phyloP scores from a whole-genome alignment of 495 filamentous ascomycete species.

The Beverwykella pulmonaria region DNA sequence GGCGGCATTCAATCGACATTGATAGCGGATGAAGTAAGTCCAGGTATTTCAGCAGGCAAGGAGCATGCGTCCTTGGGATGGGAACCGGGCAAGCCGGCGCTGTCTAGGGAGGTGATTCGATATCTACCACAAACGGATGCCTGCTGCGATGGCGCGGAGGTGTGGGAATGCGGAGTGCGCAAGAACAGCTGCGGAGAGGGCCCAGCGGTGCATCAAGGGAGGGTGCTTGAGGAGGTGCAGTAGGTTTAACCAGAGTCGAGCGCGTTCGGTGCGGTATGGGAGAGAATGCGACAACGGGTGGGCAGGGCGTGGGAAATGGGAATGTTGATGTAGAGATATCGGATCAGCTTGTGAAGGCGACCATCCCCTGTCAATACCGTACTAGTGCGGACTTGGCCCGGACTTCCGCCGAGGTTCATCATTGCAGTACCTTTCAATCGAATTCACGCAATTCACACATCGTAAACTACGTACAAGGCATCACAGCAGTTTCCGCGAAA shows the following conservation, averaged over 20 bases:
- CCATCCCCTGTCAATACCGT: background rate
- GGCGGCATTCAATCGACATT: slow-evolving; percentile 88
- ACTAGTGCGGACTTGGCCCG: background rate
- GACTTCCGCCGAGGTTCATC: background rate
- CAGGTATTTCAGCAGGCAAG: slow-evolving; percentile 9
- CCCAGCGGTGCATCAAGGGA: slow-evolving; percentile 13
- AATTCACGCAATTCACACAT: too few relatives aligned
- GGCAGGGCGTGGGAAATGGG: background rate
- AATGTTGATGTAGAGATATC: slow-evolving; percentile 10
- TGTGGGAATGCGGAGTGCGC: slow-evolving; percentile 18
- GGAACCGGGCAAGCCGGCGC: slow-evolving; percentile 24
- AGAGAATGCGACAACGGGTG: background rate
- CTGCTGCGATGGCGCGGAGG: slow-evolving; percentile 16
- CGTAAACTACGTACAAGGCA: too few relatives aligned
- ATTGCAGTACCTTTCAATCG: too few relatives aligned
- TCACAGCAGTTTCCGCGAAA: too few relatives aligned
- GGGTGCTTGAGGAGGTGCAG: background rate
- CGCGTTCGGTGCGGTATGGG: background rate
- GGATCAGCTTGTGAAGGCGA: slow-evolving; percentile 15
- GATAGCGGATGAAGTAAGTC: slow-evolving; percentile 5
- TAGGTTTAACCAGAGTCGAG: background rate
- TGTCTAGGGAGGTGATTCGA: background rate
- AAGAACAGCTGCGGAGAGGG: background rate
- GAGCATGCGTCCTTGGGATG: slow-evolving; percentile 28
- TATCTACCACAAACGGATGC: slow-evolving; percentile 18